These are phyloP conservation scores for Hibiscus tridactylites DNA, from an alignment of 345 rosid species.

Conservation along the genomic window DNA sequence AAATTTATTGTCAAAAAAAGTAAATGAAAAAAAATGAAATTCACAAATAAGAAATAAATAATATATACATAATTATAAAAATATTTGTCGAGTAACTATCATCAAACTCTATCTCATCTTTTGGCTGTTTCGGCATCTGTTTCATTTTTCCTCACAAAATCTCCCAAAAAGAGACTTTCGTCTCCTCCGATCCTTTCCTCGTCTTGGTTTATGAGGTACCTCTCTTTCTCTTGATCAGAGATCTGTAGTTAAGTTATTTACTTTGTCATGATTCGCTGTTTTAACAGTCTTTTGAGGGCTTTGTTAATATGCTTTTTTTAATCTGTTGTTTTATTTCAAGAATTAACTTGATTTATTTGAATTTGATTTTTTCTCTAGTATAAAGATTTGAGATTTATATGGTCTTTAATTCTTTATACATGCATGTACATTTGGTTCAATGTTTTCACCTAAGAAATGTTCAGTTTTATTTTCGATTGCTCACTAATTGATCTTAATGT, in stretches of 20 bases:
- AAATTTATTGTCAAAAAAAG: no score
- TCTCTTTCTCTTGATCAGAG: background rate
- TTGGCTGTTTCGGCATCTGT: background rate
- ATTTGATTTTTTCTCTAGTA: no score
- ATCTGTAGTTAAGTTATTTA: background rate
- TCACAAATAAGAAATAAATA: no score
- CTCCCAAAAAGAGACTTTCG: constrained; percentile 1
- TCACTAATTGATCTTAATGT: constrained; percentile 2
- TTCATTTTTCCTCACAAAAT: background rate
- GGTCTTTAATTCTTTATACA: background rate
- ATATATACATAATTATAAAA: background rate
- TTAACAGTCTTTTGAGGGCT: no score
- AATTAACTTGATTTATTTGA: no score
- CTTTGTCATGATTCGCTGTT: background rate
- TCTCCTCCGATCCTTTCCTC: constrained; percentile 11
- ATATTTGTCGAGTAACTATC: background rate
- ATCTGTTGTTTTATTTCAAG: no score
- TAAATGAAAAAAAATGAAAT: no score
- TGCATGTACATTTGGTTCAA: background rate
- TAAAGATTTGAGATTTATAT: no score
- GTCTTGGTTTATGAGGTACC: constrained; percentile 17
- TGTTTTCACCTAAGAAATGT: background rate
- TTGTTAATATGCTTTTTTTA: no score
- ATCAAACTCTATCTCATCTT: background rate
- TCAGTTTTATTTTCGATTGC: background rate